Evolutionary conservation across 176 grass and related monocot genomes (phyloP), one percentile per base, ranked within the genome.

Genomic region (Phoenix roebelenii): DNA sequence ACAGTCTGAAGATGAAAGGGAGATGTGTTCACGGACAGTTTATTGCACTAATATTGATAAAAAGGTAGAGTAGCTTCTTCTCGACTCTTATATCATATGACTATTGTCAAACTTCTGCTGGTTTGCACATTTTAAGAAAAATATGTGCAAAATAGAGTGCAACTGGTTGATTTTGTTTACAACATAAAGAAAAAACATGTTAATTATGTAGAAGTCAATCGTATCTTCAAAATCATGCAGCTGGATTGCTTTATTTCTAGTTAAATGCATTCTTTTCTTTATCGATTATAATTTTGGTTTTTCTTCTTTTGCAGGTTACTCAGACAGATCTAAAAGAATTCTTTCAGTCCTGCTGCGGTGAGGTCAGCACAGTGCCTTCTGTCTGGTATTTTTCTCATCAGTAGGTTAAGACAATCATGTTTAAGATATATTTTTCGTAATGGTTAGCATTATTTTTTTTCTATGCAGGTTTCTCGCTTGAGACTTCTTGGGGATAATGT

Each of bases 31-130:
- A 16, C 75, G 82, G 48, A 85, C 82, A 16, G n/a, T 85, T 29
- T 85, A 85, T 63, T 75, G 71, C 18, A 75, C 71, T 18, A 71
- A 79, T 70, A 79, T 85, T 60, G 49, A 66, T 63, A 79, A 79
- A 59, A 74, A 20, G 49, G 82, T 85, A 53, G 1, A 51, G 15
- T 25, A 22, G n/a, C 35, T 44, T 44, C 35, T 58, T 22, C 12
- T 24, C 25, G 22, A 48, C 15, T 51, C 22, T 57, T 62, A 16
- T 49, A 16, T 3, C 20, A 20, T 20, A 35, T 19, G 35, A 44
- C 0, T 5, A 17, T 5, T 5, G 16, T 60, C 15, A 35, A 35
- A 6, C 32, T 35, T 35, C 32, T 35, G 32, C 32, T 7, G 7
- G 7, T 35, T 9, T 35, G 32, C 35, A 44, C 35, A 44, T 44